Base-by-base conservation (phyloP, 305 asterid species). In the Rubia peregrina region DNA sequence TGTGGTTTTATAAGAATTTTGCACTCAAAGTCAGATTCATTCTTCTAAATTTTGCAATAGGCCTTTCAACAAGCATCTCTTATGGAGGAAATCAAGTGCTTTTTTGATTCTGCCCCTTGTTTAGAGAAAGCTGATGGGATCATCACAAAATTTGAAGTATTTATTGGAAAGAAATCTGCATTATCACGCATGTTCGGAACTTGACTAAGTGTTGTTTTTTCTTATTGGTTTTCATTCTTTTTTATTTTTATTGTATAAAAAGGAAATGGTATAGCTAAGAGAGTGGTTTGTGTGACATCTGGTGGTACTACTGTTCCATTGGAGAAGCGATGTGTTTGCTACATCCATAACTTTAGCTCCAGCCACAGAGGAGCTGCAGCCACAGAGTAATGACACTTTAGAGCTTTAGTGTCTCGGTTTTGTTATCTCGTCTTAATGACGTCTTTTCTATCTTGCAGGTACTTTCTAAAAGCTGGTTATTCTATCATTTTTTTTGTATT, bases 291-390 rank as follows among this genome's bases (percentile, higher is more conserved):
- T 72, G 87, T 93, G 79, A 91, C 98, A 79, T 91, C 96, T 74
- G 97, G 98, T 65, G 96, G 98, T 73, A 93, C 98, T 71, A 89
- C 96, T 12, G 96, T 93, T 77, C 97, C 98, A 73, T 80, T 93
- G 81, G 98, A 93, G 73, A 90, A 81, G 67, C 83, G 89, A 24
- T 90, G 96, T 75, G 98, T 93, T 76, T 96, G 97, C 71, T 93
- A 80, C 75, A 90, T 93, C 62, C 97, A 90, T 81, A 93, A 93
- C 79, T 93, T 93, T 82, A 84, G 92, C 87, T 93, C 97, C 21
- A 96, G 98, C 74, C 92, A 88, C 68, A 82, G 96, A 83, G 98
- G 96, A 86, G 94, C 97, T 73, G 88, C 97, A 73, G 89, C 98
- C 62, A 89, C 97, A 0, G 95, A 93, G 97, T 64, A 64, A 64